Conservation (phyloP, 768 basidiomycete genomes). For the Hortiboletus campestris region DNA sequence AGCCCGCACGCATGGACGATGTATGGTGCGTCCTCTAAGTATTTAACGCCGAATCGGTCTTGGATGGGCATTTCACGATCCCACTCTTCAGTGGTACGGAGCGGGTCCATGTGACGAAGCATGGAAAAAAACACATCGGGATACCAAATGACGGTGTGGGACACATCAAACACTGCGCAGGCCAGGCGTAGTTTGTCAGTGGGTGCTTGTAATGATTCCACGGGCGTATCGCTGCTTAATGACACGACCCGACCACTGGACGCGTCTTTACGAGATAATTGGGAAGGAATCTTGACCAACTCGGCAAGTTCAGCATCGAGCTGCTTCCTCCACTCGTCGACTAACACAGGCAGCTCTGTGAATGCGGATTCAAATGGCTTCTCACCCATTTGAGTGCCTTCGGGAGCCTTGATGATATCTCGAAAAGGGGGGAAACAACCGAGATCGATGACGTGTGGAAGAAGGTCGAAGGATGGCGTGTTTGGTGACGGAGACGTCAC, state of each 20-base stretch:
- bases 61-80: not conserved
- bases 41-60: not conserved
- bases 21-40: not conserved
- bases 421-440: not conserved
- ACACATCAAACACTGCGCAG: not conserved
- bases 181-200: not conserved
- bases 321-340: too few relatives aligned
- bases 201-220: not conserved
- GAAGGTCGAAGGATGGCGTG: not conserved
- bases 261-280: not conserved
- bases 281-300: not conserved
- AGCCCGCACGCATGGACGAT: slow-evolving; percentile 3
- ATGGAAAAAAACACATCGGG: not conserved
- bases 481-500: not conserved
- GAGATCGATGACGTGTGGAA: slow-evolving; percentile 2
- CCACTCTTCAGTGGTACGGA: too few relatives aligned
- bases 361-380: slow-evolving; percentile 7
- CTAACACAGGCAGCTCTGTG: not conserved
- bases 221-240: not conserved
- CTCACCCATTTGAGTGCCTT: not conserved
- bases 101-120: not conserved
- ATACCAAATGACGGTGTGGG: not conserved
- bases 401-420: not conserved
- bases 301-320: not conserved
- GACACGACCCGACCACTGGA: too few relatives aligned